Conservation (phyloP, 202 grass and related monocot genomes). For the Eragrostis tef region DNA sequence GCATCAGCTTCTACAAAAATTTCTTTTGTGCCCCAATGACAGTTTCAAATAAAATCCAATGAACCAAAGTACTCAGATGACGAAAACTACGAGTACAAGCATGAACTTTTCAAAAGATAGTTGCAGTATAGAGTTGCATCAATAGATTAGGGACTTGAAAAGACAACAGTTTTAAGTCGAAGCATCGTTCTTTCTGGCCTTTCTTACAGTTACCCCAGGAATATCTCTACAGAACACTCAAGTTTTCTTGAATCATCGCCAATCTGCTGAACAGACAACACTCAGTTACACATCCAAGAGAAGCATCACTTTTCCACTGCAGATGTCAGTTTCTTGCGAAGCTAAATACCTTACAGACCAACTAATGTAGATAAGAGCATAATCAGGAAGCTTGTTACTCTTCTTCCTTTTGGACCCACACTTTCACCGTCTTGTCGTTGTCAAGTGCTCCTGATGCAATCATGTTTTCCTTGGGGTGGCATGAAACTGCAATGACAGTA, state of each 20-base stretch:
- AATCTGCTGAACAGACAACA: slow-evolving; percentile 39
- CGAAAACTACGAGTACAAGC: background rate
- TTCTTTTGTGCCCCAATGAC: background rate
- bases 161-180: slow-evolving; percentile 15
- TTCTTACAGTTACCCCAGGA: slow-evolving; percentile 49
- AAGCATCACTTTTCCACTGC: slow-evolving; percentile 40
- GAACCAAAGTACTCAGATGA: background rate
- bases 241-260: slow-evolving; percentile 27
- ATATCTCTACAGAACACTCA: slow-evolving; percentile 32
- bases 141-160: background rate
- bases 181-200: slow-evolving; percentile 21
- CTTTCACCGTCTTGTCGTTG: slow-evolving; percentile 82
- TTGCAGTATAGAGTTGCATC: too few relatives aligned
- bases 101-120: background rate
- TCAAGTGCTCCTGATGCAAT: slow-evolving; percentile 83
- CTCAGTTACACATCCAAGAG: slow-evolving; percentile 47
- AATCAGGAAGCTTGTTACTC: slow-evolving; percentile 40
- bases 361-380: slow-evolving; percentile 10
- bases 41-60: background rate
- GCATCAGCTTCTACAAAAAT: background rate
- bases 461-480: slow-evolving; percentile 83
- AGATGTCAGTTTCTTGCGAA: slow-evolving; percentile 47
- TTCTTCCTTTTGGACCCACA: slow-evolving; percentile 81
- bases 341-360: slow-evolving; percentile 50
- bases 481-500: slow-evolving; percentile 80